These are phyloP conservation scores for Serpula lacrymans DNA, from an alignment of 768 basidiomycete genomes.

Conservation along the genomic window DNA sequence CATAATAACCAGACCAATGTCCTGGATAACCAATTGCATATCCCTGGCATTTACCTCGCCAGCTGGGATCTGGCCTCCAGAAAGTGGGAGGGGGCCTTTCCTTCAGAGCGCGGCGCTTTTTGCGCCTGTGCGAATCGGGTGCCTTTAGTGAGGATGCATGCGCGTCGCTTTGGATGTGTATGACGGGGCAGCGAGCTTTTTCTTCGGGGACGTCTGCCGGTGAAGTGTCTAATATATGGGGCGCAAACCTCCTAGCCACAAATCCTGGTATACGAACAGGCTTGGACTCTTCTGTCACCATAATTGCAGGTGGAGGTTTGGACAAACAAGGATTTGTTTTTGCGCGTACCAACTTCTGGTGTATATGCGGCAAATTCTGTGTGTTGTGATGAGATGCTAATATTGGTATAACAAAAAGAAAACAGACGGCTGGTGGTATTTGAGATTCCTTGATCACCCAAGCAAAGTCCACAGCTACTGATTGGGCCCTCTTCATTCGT, in stretches of 20 bases:
- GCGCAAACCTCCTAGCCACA: too few species aligned
- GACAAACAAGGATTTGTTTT: not conserved
- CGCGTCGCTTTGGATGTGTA: not conserved
- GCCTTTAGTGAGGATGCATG: conserved; percentile 3
- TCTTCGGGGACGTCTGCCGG: too few species aligned
- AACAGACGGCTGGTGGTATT: conserved; percentile 15
- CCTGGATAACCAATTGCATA: conserved; percentile 31
- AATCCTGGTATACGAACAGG: too few species aligned
- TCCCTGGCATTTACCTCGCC: conserved; percentile 23
- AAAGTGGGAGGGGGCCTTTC: conserved; percentile 22
- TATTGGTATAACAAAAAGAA: not conserved
- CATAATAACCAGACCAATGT: conserved; percentile 18
- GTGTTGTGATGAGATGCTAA: conserved; percentile 2
- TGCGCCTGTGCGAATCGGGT: too few species aligned
- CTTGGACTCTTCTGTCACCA: conserved; percentile 22
- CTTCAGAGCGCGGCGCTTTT: too few species aligned
- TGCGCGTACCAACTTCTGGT: conserved; percentile 9
- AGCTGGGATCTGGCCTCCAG: conserved; percentile 22
- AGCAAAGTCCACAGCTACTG: conserved; percentile 37
- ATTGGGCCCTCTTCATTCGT: conserved; percentile 37
- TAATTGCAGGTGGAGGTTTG: conserved; percentile 12
- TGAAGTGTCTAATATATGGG: too few species aligned
- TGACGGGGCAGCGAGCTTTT: too few species aligned
- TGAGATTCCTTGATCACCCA: conserved; percentile 24
- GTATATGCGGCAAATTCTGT: conserved; percentile 10